phyloP scores from a whole-genome alignment of 108 stramenopile species.

The Conticribra weissflogii region DNA sequence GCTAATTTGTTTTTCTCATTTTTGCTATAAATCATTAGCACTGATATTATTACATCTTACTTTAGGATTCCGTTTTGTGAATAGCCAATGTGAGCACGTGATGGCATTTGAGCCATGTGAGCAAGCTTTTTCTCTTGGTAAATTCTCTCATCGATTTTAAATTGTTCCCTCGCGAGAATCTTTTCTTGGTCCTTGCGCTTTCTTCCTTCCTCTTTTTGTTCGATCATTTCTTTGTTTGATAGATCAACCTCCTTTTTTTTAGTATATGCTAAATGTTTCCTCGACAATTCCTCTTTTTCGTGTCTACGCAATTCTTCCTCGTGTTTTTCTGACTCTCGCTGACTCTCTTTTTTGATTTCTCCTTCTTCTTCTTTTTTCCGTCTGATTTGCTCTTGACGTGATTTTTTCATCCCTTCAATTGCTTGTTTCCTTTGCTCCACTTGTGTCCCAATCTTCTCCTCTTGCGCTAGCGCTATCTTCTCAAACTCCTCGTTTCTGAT shows the following conservation, averaged over 20 bases:
- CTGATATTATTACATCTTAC: too few relatives aligned
- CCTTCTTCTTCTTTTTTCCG: conserved; percentile 37
- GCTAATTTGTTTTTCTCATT: too few relatives aligned
- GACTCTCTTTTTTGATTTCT: conserved; percentile 19
- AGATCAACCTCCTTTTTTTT: conserved; percentile 22
- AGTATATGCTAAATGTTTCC: conserved; percentile 16
- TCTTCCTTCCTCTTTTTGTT: conserved; percentile 14
- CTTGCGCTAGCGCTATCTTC: conserved; percentile 30
- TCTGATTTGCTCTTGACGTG: conserved; percentile 49
- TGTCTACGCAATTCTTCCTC: conserved; percentile 18
- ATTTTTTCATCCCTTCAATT: conserved; percentile 44
- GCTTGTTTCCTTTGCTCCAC: conserved; percentile 24
- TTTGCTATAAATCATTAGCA: too few relatives aligned
- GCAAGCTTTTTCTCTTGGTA: conserved; percentile 22
- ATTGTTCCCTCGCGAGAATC: conserved; percentile 17
- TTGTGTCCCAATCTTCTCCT: conserved; percentile 36
- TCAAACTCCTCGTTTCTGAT: conserved; percentile 40
- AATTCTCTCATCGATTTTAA: conserved; percentile 25
- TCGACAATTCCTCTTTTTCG: conserved; percentile 28
- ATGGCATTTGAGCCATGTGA: conserved; percentile 13
- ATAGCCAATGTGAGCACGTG: not conserved
- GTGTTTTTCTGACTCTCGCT: conserved; percentile 24
- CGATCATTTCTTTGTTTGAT: conserved; percentile 27
- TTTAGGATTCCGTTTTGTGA: too few relatives aligned
- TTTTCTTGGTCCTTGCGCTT: conserved; percentile 20